These are phyloP conservation scores for Croton setiger DNA, from an alignment of 441 rosid genomes.

Conservation along the genomic window DNA sequence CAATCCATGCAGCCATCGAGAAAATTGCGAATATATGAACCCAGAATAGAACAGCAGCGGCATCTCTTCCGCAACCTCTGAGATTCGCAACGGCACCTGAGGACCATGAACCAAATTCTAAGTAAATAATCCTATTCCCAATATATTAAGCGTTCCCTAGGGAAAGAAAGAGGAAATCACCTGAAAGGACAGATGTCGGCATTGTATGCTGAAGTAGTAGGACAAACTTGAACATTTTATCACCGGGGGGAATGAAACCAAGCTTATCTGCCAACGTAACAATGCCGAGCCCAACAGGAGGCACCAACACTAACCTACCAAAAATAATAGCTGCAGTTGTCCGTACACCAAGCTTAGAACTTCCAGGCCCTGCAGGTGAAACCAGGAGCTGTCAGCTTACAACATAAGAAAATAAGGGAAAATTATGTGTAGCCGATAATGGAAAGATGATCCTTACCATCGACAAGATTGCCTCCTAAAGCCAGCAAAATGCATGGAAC, in stretches of 20 bases:
- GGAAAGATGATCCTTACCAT: conserved; percentile 39
- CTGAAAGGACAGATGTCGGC: conserved; percentile 96
- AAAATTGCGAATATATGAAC: conserved; percentile 90
- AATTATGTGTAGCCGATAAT: background rate
- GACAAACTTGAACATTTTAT: conserved; percentile 89
- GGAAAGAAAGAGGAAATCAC: conserved; percentile 28
- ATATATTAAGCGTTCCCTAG: no score
- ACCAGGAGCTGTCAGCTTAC: conserved; percentile 12
- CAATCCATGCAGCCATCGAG: conserved; percentile 93
- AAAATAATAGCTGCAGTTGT: conserved; percentile 84
- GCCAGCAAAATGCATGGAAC: conserved; percentile 96
- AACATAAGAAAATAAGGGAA: background rate
- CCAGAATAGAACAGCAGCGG: conserved; percentile 94
- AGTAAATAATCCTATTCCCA: background rate
- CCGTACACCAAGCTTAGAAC: conserved; percentile 81
- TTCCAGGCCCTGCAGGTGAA: conserved; percentile 79
- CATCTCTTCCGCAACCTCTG: conserved; percentile 93
- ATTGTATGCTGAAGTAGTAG: conserved; percentile 89
- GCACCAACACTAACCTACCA: conserved; percentile 75
- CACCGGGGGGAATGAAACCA: conserved; percentile 84
- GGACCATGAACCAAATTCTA: background rate
- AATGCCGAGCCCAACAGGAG: conserved; percentile 84
- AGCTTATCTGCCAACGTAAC: conserved; percentile 91
- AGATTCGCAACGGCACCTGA: conserved; percentile 92
- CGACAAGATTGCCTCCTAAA: conserved; percentile 95